Base-by-base conservation (phyloP, 176 grass and related monocot genomes). In the Areca catechu region DNA sequence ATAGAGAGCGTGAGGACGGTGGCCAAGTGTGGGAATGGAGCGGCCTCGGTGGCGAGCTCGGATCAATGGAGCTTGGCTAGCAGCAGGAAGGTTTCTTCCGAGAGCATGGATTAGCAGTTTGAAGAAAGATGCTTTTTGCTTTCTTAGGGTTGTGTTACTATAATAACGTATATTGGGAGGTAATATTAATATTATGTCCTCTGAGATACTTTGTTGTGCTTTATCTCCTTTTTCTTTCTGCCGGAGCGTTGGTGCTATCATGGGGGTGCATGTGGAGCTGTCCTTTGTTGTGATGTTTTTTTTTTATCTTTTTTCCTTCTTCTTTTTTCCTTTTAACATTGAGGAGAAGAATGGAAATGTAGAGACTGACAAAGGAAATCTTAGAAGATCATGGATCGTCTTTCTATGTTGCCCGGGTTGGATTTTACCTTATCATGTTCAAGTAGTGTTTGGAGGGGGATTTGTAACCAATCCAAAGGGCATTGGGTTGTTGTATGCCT, bases 1-100 rank as follows among this genome's bases (percentile, higher is more conserved):
- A 58, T 58, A 16, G 56, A 58, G 56, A 58, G 56, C 15, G 56
- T 58, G 6, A 58, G 56, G 56, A 24, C 56, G 56, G 56, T 58
- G 22, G 56, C 55, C 20, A 57, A 57, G 21, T 57, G 55, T 5
- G 55, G 55, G 10, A 24, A 24, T 3, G 55, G 55, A 12, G 56
- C 21, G 12, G 21, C 22, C 21, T 58, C 56, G 1, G 56, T 58
- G 22, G 56, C 56, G 7, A 58, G 56, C 56, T 58, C 56, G 1
- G 56, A 58, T 22, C 56, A 58, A 19, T 58, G 56, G 56, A 58
- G 22, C 56, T 22, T 58, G 19, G 21, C 56, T 3, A 58, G 56
- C 22, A 58, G 56, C 23, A 10, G 56, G 22, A 58, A 58, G 21
- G 56, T 4, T 15, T 58, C 19, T 19, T 58, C 56, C 3, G 56